These are phyloP conservation scores for Hypoxylon lenormandii DNA, from an alignment of 495 filamentous ascomycete genomes.

Conservation along the genomic window DNA sequence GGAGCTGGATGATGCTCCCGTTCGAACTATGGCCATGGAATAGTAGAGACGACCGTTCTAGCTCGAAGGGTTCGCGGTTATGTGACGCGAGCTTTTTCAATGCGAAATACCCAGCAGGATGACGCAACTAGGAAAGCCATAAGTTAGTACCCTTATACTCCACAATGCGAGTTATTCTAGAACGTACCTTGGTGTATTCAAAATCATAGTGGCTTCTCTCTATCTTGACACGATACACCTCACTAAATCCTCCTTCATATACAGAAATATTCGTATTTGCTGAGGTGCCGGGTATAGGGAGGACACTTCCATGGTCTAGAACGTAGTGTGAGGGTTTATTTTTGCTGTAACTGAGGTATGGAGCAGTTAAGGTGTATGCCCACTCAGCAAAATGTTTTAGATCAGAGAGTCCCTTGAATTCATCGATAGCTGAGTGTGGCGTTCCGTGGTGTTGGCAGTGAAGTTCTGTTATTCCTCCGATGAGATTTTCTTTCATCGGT, in stretches of 20 bases:
- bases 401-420: background rate
- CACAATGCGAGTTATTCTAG: background rate
- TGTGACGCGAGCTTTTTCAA: conserved; percentile 34
- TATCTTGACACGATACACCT: conserved; percentile 32
- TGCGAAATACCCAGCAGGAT: conserved; percentile 22
- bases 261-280: too few relatives aligned
- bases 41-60: conserved; percentile 31
- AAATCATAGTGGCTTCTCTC: conserved; percentile 28
- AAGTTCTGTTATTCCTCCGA: background rate
- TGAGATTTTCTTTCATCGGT: conserved; percentile 3
- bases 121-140: conserved; percentile 14
- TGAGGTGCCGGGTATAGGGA: conserved; percentile 28
- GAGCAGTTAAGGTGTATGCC: conserved; percentile 28
- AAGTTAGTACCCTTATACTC: background rate
- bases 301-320: conserved; percentile 15
- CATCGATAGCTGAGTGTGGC: conserved; percentile 11
- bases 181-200: conserved; percentile 19
- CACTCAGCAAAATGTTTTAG: conserved; percentile 16
- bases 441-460: conserved; percentile 11
- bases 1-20: conserved; percentile 21
- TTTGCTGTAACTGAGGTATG: conserved; percentile 2
- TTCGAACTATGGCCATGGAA: conserved; percentile 28
- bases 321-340: conserved; percentile 24
- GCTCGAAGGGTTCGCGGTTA: conserved; percentile 13
- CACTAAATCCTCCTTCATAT: conserved; percentile 27